A percentile compares a stretch with the other conserved stretches of the same genome.
phyloP scores from a whole-genome alignment of 495 filamentous ascomycete species.

The Penicillium salamii region DNA sequence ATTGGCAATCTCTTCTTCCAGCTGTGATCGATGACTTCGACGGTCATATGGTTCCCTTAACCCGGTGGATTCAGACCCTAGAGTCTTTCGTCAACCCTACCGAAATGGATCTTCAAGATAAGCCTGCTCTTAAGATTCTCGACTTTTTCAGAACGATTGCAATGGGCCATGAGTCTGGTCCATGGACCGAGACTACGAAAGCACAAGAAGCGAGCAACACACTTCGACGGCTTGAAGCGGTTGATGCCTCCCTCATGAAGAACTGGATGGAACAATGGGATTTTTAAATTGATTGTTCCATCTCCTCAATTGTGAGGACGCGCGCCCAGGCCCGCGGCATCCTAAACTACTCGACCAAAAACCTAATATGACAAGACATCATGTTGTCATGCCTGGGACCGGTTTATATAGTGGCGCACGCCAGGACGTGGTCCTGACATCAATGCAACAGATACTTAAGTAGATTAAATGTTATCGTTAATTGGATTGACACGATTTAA shows the following conservation, averaged over 20 bases:
- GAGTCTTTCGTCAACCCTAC: neutral
- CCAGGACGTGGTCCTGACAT: too few species aligned
- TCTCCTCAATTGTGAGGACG: too few species aligned
- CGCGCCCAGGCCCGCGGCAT: too few species aligned
- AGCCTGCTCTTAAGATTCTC: neutral
- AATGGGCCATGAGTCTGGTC: neutral
- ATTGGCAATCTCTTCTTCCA: neutral
- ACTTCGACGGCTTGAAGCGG: neutral
- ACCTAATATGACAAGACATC: too few species aligned
- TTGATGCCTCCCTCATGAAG: neutral
- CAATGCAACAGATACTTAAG: too few species aligned
- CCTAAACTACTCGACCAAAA: too few species aligned
- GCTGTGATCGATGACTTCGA: neutral
- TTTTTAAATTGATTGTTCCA: too few species aligned
- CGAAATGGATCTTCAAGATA: neutral
- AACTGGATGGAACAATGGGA: neutral
- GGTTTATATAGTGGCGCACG: too few species aligned
- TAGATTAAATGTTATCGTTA: too few species aligned
- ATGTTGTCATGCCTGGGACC: too few species aligned
- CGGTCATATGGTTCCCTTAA: neutral
- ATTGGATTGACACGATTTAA: too few species aligned
- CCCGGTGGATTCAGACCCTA: neutral
- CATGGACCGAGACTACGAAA: neutral
- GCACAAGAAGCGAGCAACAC: neutral
- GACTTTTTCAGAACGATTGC: neutral